Conservation (phyloP, 1,139 yeast species). For the Geotrichum cucujoidarum region DNA sequence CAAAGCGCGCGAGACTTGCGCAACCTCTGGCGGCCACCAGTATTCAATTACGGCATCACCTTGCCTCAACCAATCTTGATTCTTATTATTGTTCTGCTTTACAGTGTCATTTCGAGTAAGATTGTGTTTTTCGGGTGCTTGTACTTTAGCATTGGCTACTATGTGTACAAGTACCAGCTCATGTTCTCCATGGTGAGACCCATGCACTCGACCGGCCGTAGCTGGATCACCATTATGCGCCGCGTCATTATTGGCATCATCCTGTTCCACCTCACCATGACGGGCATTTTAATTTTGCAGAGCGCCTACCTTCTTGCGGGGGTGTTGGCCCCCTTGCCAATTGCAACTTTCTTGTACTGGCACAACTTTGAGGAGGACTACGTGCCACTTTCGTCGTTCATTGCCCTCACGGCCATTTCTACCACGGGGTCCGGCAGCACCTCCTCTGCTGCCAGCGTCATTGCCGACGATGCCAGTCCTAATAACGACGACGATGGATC, state of each 20-base stretch:
- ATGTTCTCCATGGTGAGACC: constrained; percentile 78
- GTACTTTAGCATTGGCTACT: constrained; percentile 69
- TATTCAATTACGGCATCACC: constrained; percentile 74
- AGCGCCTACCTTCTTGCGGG: constrained; percentile 73
- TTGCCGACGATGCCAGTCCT: constrained; percentile 1
- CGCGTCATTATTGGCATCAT: constrained; percentile 66
- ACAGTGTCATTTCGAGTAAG: constrained; percentile 73
- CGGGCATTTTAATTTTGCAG: constrained; percentile 76
- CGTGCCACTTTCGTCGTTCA: constrained; percentile 73
- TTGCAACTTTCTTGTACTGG: constrained; percentile 58
- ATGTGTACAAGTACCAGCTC: constrained; percentile 75
- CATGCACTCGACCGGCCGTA: constrained; percentile 84
- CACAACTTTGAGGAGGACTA: constrained; percentile 81
- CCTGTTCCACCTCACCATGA: constrained; percentile 82
- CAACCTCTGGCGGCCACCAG: constrained; percentile 68
- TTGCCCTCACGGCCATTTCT: constrained; percentile 68
- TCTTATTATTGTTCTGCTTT: constrained; percentile 66
- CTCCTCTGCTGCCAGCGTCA: not conserved
- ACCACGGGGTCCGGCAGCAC: constrained; percentile 25
- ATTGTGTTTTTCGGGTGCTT: constrained; percentile 67
- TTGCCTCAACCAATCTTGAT: constrained; percentile 77
- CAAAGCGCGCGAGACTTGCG: constrained; percentile 65
- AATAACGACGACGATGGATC: not conserved
- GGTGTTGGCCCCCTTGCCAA: constrained; percentile 67
- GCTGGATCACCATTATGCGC: constrained; percentile 78